These are phyloP conservation scores for Termitomyces sp. DNA, from an alignment of 768 basidiomycete species.

Conservation along the genomic window DNA sequence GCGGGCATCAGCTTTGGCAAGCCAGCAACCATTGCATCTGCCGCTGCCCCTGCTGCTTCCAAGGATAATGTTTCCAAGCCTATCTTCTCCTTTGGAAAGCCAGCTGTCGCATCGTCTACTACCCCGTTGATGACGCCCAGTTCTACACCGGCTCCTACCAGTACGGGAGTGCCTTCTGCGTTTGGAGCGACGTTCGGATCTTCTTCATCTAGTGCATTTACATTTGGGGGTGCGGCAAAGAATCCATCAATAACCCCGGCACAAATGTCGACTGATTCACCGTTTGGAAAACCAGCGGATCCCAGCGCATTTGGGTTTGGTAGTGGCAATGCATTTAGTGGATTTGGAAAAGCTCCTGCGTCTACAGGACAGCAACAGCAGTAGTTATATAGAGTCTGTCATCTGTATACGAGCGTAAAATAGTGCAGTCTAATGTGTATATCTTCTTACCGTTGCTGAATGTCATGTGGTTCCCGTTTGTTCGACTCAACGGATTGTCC, in stretches of 20 bases:
- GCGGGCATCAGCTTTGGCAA: constrained; percentile 3
- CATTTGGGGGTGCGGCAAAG: constrained; percentile 11
- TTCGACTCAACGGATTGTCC: neutral
- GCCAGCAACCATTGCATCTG: constrained; percentile 1
- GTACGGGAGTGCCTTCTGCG: neutral
- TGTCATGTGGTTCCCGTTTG: neutral
- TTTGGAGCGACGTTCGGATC: constrained; percentile 6
- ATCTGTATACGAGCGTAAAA: constrained; percentile 13
- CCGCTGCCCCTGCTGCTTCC: neutral
- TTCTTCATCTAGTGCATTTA: neutral
- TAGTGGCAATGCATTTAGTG: constrained; percentile 7
- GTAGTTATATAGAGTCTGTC: constrained; percentile 1
- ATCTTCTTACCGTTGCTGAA: neutral
- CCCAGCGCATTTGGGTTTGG: constrained; percentile 30
- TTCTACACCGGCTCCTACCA: constrained; percentile 3
- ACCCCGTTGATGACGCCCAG: constrained; percentile 3
- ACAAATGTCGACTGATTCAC: constrained; percentile 9
- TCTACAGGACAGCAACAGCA: constrained; percentile 23
- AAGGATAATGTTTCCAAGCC: constrained; percentile 5
- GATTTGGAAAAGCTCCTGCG: constrained; percentile 16
- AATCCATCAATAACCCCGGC: constrained; percentile 17
- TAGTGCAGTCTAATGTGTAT: constrained; percentile 9
- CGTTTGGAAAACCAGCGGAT: constrained; percentile 15
- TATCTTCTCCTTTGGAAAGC: constrained; percentile 13
- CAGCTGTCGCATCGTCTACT: neutral